Base-by-base conservation (phyloP, 306 rosid genomes). In the Lablab purpureus region DNA sequence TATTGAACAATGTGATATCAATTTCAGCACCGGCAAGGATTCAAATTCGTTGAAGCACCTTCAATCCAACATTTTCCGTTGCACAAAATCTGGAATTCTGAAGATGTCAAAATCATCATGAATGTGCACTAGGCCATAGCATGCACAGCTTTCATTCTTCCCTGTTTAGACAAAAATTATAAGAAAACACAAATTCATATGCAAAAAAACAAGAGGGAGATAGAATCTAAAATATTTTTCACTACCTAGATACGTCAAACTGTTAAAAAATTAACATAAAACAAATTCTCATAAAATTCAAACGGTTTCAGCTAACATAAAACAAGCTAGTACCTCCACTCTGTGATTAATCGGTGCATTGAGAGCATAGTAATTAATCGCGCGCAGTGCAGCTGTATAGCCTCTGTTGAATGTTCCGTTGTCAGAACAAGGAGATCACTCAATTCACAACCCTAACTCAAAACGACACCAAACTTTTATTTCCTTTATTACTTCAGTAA, bases 151-250 rank as follows among this genome's bases (percentile, higher is more conserved):
- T 72, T 9, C 43, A 49, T 59, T 59, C 71, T 74, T 43, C 41
- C 80, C 80, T 75, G 80, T 63, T 46, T 62, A 62, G 23, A 46
- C 45, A 45, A 25, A 34, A 43, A 28, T 59, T 11, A 41, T 28
- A 21, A 27, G n/a, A 43, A 75, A 62, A 47, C 12, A 11, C 21
- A 40, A 49, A 15, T 17, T 49, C 21, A 49, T 49, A 3, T 17
- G 18, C 54, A 49, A 49, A 17, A 49, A 18, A 49, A 6, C 1
- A 15, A 5, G 40, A 6, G 40, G 40, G 40, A 34, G 4, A 46
- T 2, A 12, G n/a, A n/a, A 25, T 51, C 23, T 51, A 5, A 21
- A 54, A 19, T 19, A 9, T 54, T 21, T 51, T 13, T 54, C 19
- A 21, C 56, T 11, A 43, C 19, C 8, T 21, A 54, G 0, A 32